These are phyloP conservation scores for Lecanicillium sp. DNA, from an alignment of 2,329 filamentous ascomycete genomes.

Conservation along the genomic window DNA sequence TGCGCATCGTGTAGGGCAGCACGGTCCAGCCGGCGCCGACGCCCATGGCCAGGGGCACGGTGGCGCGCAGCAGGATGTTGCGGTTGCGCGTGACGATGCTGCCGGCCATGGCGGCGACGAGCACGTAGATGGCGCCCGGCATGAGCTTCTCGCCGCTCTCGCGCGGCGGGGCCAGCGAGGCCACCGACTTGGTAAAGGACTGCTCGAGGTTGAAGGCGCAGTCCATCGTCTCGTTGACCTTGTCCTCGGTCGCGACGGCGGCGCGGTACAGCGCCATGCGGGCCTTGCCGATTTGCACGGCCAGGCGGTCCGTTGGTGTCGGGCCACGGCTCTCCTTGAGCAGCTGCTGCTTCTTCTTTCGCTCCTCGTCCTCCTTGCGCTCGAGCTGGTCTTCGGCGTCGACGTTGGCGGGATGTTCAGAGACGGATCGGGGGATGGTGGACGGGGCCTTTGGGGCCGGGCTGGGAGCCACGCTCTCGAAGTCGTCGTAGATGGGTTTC, in stretches of 20 bases:
- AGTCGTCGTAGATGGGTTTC: slow-evolving; percentile 78
- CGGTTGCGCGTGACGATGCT: slow-evolving; percentile 86
- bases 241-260: slow-evolving; percentile 67
- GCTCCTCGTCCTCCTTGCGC: slow-evolving; percentile 15
- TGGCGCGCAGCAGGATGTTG: slow-evolving; percentile 71
- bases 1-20: slow-evolving; percentile 82
- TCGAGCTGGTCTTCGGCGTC: slow-evolving; percentile 17
- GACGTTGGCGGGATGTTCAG: slow-evolving; percentile 4
- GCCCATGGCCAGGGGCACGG: slow-evolving; percentile 71
- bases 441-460: neutral
- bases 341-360: neutral
- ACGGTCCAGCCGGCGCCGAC: slow-evolving; percentile 77
- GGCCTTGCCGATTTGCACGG: slow-evolving; percentile 69
- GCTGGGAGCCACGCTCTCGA: slow-evolving; percentile 26
- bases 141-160: slow-evolving; percentile 84
- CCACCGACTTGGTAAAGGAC: slow-evolving; percentile 82
- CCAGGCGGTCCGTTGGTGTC: slow-evolving; percentile 84
- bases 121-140: slow-evolving; percentile 83
- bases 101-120: slow-evolving; percentile 91
- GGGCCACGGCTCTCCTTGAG: slow-evolving; percentile 36
- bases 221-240: slow-evolving; percentile 75
- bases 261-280: slow-evolving; percentile 76
- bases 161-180: slow-evolving; percentile 77
- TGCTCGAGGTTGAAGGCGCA: slow-evolving; percentile 78
- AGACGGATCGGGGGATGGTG: slow-evolving; percentile 1